phyloP scores from a whole-genome alignment of 768 basidiomycete species.

The Leucosporidium scottii region DNA sequence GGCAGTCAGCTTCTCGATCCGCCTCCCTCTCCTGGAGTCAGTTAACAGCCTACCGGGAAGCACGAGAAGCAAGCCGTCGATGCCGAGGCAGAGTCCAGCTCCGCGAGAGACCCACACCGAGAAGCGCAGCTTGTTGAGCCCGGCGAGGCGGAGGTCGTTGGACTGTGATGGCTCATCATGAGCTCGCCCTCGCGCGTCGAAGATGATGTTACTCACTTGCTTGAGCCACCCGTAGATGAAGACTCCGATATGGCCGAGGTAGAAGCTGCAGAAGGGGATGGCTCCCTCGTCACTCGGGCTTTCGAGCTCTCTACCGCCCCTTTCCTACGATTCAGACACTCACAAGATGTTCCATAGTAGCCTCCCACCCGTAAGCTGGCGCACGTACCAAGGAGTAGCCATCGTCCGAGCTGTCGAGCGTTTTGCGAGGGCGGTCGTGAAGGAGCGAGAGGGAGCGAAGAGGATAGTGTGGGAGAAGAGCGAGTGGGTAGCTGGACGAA shows the following conservation, averaged over 20 bases:
- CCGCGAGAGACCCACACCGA: conserved; percentile 88
- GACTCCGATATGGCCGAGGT: conserved; percentile 63
- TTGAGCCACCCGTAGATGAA: conserved; percentile 71
- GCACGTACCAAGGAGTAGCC: not conserved
- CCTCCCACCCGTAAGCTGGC: conserved; percentile 35
- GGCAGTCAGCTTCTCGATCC: no score
- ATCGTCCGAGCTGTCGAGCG: no score
- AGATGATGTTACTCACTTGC: not conserved
- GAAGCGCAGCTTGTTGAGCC: conserved; percentile 68
- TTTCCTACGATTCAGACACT: not conserved
- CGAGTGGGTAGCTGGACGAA: no score
- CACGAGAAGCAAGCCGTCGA: conserved; percentile 76
- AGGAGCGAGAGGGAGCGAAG: no score
- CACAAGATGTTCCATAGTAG: conserved; percentile 39
- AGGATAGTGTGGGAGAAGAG: no score
- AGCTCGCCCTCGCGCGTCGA: not conserved
- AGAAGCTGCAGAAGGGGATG: conserved; percentile 48
- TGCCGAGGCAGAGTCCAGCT: conserved; percentile 81
- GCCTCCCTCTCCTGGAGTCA: not conserved
- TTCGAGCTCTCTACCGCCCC: not conserved
- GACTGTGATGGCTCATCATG: conserved; percentile 43
- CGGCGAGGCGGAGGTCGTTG: conserved; percentile 58
- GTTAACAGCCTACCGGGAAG: conserved; percentile 52
- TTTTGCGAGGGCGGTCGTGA: no score
- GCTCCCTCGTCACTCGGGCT: not conserved